These are phyloP conservation scores for Cercospora nicotianae DNA, from an alignment of 2,329 filamentous ascomycete species.

Conservation along the genomic window DNA sequence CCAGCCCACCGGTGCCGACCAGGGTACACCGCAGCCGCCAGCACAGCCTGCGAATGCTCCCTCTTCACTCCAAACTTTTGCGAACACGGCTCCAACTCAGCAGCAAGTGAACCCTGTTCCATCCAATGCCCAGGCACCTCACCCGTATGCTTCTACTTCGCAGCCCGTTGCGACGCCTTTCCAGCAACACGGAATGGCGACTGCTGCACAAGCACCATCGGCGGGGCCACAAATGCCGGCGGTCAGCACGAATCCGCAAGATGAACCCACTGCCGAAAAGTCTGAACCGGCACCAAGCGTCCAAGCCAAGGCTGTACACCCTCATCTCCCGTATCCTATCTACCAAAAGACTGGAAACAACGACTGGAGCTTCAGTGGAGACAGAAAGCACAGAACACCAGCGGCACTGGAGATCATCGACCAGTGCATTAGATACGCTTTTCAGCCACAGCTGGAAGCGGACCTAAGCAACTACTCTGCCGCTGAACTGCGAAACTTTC, in stretches of 20 bases:
- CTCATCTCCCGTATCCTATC: neutral
- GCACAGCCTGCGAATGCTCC: neutral
- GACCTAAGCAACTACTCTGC: neutral
- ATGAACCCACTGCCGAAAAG: neutral
- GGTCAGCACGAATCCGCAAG: neutral
- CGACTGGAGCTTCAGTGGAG: neutral
- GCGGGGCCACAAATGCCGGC: neutral
- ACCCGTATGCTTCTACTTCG: neutral
- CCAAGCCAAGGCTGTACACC: neutral
- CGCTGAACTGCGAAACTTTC: neutral
- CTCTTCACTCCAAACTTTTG: neutral
- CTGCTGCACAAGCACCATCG: neutral
- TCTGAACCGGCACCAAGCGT: neutral
- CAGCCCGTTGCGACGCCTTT: neutral
- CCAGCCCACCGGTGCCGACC: neutral
- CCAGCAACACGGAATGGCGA: neutral
- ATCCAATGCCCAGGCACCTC: neutral
- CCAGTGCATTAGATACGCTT: neutral
- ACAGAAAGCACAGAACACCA: neutral
- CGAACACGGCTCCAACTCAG: neutral
- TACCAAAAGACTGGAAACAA: neutral
- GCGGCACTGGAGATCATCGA: neutral
- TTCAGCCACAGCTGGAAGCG: neutral
- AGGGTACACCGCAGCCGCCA: neutral
- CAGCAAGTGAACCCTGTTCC: neutral